Evolutionary conservation across 768 basidiomycete species (phyloP), one percentile per base, ranked within the genome.

Genomic region (Suillus paluster): DNA sequence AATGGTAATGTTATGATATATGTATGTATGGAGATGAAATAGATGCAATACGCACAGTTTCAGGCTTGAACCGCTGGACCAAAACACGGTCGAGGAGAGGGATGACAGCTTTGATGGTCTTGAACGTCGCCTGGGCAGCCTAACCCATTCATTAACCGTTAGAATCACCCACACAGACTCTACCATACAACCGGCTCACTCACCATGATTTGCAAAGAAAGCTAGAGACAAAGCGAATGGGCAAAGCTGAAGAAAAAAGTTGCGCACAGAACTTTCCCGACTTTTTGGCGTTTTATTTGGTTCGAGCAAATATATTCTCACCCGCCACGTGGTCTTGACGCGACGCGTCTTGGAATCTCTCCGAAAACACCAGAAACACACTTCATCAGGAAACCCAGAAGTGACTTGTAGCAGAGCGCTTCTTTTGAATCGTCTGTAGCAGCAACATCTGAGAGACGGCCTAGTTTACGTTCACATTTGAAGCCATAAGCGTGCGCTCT

Each of bases 31-130:
- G n/a, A n/a, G n/a, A n/a, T n/a, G 42, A 14, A 5, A 30, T 5
- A 9, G 10, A 25, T 27, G 30, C 27, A 8, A 60, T n/a, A 81
- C 91, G 64, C 71, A 98, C 96, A 9, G 94, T 93, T 68, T 97
- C 95, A 36, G 94, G 83, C 83, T 98, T 99, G 88, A 97, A 97
- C 61, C 96, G 86, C 80, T 98, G 97, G 64, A 99, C 95, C 67
- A 99, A 84, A 65, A 99, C 93, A 66, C 97, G 93, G 88, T 99
- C 97, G 60, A 99, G 82, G 56, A 99, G 86, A 63, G 97, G 97
- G 66, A 93, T 79, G 67, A 99, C 75, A 61, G 95, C 82, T 81
- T 86, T 92, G 86, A 98, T 98, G 67, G 88, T 89, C 80, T 94
- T 97, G 89, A 99, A 95, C 27, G 95, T 97, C 67, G 94, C 91